Base-by-base conservation (phyloP, 2,329 filamentous ascomycete species). In the Geosmithia flava region DNA sequence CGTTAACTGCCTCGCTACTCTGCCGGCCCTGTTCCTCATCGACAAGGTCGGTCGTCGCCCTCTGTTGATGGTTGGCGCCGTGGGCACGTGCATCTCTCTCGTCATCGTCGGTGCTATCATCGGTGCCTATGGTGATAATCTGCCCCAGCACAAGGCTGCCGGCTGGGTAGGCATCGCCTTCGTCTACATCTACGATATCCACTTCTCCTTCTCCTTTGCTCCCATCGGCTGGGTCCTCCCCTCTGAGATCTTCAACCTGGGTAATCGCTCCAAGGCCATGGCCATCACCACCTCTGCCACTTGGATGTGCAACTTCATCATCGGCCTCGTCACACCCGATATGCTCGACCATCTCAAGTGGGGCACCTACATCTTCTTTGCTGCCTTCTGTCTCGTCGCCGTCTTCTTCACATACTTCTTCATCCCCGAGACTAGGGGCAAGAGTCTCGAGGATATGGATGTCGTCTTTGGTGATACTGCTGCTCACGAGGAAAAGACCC, bases 161-260 rank as follows among this genome's bases (percentile, higher is more conserved):
- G 64, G 65, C n/a, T 73, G 67, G 49, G 72, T 72, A 2, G 76
- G 83, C 52, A 83, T 84, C 52, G 76, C 76, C 19, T 82, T 83
- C 55, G 78, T 73, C 46, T 83, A 82, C 58, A 68, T 83, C 16
- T 70, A 83, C 50, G 76, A 82, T 55, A 70, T 81, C 54, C 68
- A 80, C 52, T 83, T 83, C 57, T 74, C 76, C 1, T 65, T 81
- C n/a, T 83, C 78, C 0, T 69, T 80, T 17, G 80, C 78, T 0
- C 78, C 79, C 1, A 75, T 81, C 3, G 76, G 73, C 48, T 83
- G 80, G 80, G 72, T 83, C 43, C 81, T 83, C 52, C 75, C 76
- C 0, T 75, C 78, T 4, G 80, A 84, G 58, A 74, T 83, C 33
- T 83, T 77, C 64, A 75, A 74, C 2, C 59, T 80, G 0, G 71